Evolutionary conservation across 345 rosid genomes (phyloP), one percentile per base, ranked within the genome.

Genomic region (Pistacia vera): DNA sequence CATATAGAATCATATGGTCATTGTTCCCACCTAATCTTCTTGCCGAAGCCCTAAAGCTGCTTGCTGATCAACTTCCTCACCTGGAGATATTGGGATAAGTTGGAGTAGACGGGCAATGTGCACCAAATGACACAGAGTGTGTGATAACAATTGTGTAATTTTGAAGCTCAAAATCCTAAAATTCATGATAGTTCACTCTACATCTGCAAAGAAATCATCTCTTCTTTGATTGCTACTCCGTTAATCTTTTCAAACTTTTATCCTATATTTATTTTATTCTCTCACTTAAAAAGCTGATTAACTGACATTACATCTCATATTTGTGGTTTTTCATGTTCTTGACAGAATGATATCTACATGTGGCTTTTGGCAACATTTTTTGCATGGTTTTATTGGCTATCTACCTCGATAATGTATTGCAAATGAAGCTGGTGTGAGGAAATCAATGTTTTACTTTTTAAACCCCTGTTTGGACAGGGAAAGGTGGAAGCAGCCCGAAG

Each of bases 11-110:
- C 75, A 48, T 95, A 84, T 95, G 92, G 99, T 93, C 97, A 44
- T 61, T 95, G 25, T 95, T 89, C 85, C 96, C 97, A 4, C 99
- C 98, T n/a, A 93, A 92, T 90, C 93, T 90, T 77, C 90, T 95
- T 51, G 94, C 94, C 25, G 59, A 85, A 74, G 88, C 90, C 66
- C 80, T 92, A 71, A 67, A 68, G 10, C 71, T 84, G 65, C 96
- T 93, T 60, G 82, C 92, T 68, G 81, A 57, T 49, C 97, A 70
- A 93, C 96, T 68, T 57, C 80, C 72, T 87, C 91, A 71, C 90
- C 90, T 30, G 86, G 84, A 83, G 94, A 89, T 84, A 81, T 81
- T 63, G 98, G 98, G 62, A 84, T 95, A 63, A 93, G 93, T 80
- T 93, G 99, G 99, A 93, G 84, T 71, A 75, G 85, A 62, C 90